These are phyloP conservation scores for Nitzschia sp. DNA, from an alignment of 108 stramenopile species.

Conservation along the genomic window DNA sequence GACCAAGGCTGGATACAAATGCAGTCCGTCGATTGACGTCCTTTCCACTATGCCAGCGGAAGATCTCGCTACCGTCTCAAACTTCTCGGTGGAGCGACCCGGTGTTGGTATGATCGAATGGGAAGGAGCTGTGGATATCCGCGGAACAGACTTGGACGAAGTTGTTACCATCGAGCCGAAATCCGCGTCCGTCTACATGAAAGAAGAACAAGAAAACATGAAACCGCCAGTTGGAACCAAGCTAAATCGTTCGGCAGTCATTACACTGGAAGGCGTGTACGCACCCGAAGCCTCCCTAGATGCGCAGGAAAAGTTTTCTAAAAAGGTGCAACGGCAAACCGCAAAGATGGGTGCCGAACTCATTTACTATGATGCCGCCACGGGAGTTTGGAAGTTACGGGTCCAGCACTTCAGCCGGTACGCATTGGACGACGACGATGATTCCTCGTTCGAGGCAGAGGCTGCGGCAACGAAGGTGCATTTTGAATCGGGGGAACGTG, in stretches of 20 bases:
- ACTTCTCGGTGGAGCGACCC: constrained; percentile 71
- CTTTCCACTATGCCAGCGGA: constrained; percentile 73
- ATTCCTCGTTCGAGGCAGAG: constrained; percentile 56
- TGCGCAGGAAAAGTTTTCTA: constrained; percentile 57
- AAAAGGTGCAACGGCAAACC: constrained; percentile 62
- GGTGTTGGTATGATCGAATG: constrained; percentile 88
- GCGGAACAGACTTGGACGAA: constrained; percentile 77
- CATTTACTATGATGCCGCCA: constrained; percentile 68
- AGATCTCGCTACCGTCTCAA: constrained; percentile 85
- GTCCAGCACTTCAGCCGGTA: constrained; percentile 95
- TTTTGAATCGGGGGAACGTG: constrained; percentile 59
- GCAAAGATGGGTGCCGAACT: constrained; percentile 79
- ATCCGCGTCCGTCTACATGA: constrained; percentile 86
- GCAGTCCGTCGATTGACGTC: constrained; percentile 65
- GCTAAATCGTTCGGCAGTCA: constrained; percentile 87
- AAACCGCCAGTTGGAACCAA: constrained; percentile 86
- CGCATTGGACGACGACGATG: constrained; percentile 74
- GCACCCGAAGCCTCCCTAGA: constrained; percentile 55
- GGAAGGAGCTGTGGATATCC: constrained; percentile 93
- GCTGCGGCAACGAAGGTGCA: constrained; percentile 14
- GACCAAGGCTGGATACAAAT: constrained; percentile 79
- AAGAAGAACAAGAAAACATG: constrained; percentile 62
- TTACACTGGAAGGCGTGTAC: constrained; percentile 76
- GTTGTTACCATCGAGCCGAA: constrained; percentile 79
- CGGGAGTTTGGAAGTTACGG: constrained; percentile 89